Conservation (phyloP, 129 eudicot genomes). For the Tagetes erecta region DNA sequence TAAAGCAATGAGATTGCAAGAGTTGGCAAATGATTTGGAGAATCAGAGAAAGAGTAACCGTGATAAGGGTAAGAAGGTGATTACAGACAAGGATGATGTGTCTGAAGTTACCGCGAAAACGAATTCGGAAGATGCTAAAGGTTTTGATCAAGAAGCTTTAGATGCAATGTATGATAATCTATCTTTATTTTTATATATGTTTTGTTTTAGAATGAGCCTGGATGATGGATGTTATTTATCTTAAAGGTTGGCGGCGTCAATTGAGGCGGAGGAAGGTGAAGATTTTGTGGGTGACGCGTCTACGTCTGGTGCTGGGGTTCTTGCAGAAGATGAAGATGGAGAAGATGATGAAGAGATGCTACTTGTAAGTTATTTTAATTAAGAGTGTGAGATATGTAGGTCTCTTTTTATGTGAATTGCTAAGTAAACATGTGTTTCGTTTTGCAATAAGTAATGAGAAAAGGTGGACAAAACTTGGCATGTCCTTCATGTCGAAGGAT, state of each 20-base stretch:
- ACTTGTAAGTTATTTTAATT: conserved; percentile 48
- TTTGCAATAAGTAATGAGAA: background rate
- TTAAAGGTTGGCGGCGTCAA: conserved; percentile 86
- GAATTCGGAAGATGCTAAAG: conserved; percentile 15
- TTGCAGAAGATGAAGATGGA: conserved; percentile 51
- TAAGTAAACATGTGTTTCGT: background rate
- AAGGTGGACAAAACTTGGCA: background rate
- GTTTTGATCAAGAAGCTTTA: conserved; percentile 56
- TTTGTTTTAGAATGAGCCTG: background rate
- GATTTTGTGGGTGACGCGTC: conserved; percentile 54
- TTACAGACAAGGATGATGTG: conserved; percentile 29
- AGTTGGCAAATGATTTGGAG: conserved; percentile 67
- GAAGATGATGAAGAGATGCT: conserved; percentile 81
- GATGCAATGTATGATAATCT: conserved; percentile 65
- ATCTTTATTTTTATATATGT: background rate
- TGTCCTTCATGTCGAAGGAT: background rate
- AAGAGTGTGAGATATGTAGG: background rate
- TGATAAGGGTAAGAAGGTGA: conserved; percentile 59
- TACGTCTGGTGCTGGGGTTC: conserved; percentile 51
- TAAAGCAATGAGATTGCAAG: conserved; percentile 70
- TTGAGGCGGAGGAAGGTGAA: conserved; percentile 71
- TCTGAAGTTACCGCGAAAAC: conserved; percentile 20
- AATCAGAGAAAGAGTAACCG: conserved; percentile 56
- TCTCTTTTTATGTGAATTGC: background rate
- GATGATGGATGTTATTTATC: background rate